Conservation (phyloP, 2,329 filamentous ascomycete species). For the Penicillium italicum region DNA sequence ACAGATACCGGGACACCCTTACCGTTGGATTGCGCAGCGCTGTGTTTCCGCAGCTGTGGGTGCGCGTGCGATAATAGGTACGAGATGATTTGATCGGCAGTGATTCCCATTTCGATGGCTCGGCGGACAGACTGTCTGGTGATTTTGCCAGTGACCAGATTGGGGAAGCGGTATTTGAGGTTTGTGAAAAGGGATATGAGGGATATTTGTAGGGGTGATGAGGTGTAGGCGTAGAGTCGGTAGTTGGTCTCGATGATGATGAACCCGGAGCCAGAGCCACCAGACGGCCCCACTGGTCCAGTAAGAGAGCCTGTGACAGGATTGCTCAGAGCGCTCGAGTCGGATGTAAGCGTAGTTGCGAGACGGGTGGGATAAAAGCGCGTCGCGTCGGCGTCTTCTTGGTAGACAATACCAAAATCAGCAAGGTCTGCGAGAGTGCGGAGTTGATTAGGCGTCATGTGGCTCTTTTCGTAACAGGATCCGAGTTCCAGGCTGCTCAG, state of each 20-base stretch:
- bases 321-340: conserved; percentile 67
- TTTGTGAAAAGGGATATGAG: conserved; percentile 87
- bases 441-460: conserved; percentile 73
- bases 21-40: conserved; percentile 39
- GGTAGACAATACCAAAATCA: conserved; percentile 89
- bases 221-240: conserved; percentile 93
- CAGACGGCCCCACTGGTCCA: conserved; percentile 31
- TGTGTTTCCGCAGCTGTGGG: conserved; percentile 77
- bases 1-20: conserved; percentile 55
- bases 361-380: conserved; percentile 86
- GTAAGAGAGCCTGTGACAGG: conserved; percentile 64
- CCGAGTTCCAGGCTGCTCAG: conserved; percentile 90
- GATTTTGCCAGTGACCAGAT: conserved; percentile 87
- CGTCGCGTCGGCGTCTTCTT: conserved; percentile 44
- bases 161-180: conserved; percentile 85
- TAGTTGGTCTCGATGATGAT: conserved; percentile 99
- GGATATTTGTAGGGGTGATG: conserved; percentile 88
- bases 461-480: conserved; percentile 81
- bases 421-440: conserved; percentile 88
- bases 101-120: conserved; percentile 88
- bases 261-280: conserved; percentile 57
- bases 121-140: conserved; percentile 83
- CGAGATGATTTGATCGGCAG: conserved; percentile 87
- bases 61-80: conserved; percentile 92
- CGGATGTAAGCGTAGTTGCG: conserved; percentile 84